Base-by-base conservation (phyloP, 192 early-diverging fungal species). In the Entomortierella chlamydospora region DNA sequence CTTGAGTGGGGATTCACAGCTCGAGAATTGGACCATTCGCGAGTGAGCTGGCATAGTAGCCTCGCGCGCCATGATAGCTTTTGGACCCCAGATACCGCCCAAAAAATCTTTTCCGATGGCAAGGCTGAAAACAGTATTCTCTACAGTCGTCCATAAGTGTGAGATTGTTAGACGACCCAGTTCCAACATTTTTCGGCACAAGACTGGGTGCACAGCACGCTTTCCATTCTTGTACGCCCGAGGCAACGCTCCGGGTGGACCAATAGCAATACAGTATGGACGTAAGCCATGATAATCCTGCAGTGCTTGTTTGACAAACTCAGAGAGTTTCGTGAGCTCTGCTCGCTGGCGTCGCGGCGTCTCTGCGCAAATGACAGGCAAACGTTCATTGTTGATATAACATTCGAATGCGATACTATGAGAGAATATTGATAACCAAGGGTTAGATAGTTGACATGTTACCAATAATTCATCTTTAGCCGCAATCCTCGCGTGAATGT, bases 351-450 rank as follows among this genome's bases (percentile, higher is more conserved):
- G 70, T 43, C 79, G 80, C 43, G 82, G 54, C 18, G 90, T 83
- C 74, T 95, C 94, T 18, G 85, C 83, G 0, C 90, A 82, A 28
- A 94, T 66, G 8, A 95, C 86, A 18, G 93, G 91, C 33, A 95
- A 81, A 63, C 87, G 82, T 51, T 93, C 87, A 45, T 86, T 86
- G 61, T 93, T 91, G 17, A 89, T 69, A 23, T 66, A 73, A 31
- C 89, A 76, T 33, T 92, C 88, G 58, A 94, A 94, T 7, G 83
- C 82, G 8, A 85, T 81, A 59, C 87, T 89, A 71, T 23, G 13
- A 18, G 11, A 47, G 23, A 17, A 31, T 30, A 37, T 6, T 26
- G 47, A 11, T 20, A 47, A 20, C 2, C 45, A 55, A 29, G 11
- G 23, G 18, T 30, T 56, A 56, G 29, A 26, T 30, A 25, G 18